Percentiles rank a stretch among this genome's conserved stretches.
Conservation (phyloP, 352 stramenopile genomes). For the Phytophthora sp. region DNA sequence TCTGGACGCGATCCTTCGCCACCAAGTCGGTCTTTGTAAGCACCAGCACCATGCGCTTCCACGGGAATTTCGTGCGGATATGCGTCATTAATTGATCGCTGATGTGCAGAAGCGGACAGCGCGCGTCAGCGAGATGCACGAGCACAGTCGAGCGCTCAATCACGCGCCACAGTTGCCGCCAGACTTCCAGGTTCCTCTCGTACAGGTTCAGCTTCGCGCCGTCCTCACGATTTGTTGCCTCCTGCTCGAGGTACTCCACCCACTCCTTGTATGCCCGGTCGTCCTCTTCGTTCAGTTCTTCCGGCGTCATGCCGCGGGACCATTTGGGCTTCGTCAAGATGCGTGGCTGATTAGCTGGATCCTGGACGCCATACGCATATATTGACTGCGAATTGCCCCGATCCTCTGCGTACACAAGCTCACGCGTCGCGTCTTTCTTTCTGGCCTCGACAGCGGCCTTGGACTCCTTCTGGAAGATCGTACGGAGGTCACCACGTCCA, state of each 20-base stretch:
- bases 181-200: constrained; percentile 85
- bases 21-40: constrained; percentile 99
- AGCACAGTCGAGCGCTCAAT: constrained; percentile 79
- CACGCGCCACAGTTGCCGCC: constrained; percentile 83
- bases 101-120: constrained; percentile 75
- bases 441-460: constrained; percentile 61
- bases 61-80: constrained; percentile 44
- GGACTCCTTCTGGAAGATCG: constrained; percentile 70
- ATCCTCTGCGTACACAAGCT: constrained; percentile 62
- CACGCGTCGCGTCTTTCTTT: constrained; percentile 73
- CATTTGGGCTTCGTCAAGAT: constrained; percentile 73
- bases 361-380: constrained; percentile 68
- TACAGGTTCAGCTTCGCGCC: constrained; percentile 63
- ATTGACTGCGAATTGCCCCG: constrained; percentile 76
- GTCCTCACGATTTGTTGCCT: constrained; percentile 19
- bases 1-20: constrained; percentile 66
- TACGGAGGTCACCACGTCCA: constrained; percentile 64
- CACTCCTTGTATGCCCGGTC: constrained; percentile 62
- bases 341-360: constrained; percentile 60
- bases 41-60: constrained; percentile 96
- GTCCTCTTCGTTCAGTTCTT: constrained; percentile 67
- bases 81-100: constrained; percentile 71
- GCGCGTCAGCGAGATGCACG: constrained; percentile 76
- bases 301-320: constrained; percentile 66
- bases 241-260: constrained; percentile 49